A percentile compares a stretch with the other conserved stretches of the same genome.
Evolutionary conservation across 148 eudicot species (phyloP).

Genomic region (Vaccinium darrowii): DNA sequence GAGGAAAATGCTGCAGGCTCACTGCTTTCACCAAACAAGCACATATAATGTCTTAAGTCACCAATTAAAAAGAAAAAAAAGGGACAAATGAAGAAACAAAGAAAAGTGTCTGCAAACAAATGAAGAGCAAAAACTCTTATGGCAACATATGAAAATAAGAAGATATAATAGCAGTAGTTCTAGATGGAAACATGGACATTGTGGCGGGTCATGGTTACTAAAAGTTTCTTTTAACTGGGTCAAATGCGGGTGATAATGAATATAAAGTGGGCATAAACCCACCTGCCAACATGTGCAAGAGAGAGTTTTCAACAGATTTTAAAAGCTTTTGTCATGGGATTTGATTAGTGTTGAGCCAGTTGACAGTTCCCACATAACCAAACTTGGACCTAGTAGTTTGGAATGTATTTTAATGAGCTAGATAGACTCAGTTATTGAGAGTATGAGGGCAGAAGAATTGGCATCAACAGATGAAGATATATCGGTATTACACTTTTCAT

Average conservation of each 20-base stretch:
- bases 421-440: background rate
- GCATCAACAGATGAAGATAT: background rate
- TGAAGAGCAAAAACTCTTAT: background rate
- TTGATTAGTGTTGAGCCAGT: background rate
- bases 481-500: background rate
- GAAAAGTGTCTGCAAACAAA: background rate
- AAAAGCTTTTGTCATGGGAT: background rate
- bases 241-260: background rate
- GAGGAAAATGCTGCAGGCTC: slow-evolving; percentile 21
- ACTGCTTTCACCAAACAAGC: slow-evolving; percentile 1
- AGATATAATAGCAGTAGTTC: background rate
- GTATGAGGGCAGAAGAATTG: background rate
- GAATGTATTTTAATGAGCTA: background rate
- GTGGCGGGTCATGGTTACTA: background rate
- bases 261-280: background rate
- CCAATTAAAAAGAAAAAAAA: background rate
- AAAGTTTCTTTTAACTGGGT: background rate
- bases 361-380: background rate
- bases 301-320: background rate
- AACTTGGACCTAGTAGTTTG: background rate
- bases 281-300: background rate
- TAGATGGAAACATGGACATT: background rate
- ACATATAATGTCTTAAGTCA: background rate
- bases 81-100: background rate
- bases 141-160: background rate